Evolutionary conservation across 495 filamentous ascomycete species (phyloP).

Genomic region (Tuber calosporum): DNA sequence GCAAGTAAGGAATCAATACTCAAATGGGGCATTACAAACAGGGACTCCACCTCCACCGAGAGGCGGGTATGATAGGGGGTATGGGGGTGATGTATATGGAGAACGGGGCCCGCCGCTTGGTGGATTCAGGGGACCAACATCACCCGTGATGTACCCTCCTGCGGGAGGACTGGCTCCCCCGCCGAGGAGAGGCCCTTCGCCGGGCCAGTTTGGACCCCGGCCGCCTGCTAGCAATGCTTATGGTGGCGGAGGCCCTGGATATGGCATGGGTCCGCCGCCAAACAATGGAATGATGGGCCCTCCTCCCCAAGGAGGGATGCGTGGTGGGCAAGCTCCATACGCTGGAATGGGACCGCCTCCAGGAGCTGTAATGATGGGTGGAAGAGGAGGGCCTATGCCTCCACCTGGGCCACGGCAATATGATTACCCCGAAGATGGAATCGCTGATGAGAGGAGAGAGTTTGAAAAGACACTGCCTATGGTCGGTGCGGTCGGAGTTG

Average conservation of each 20-base stretch:
- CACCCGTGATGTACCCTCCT: constrained; percentile 26
- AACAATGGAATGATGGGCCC: neutral
- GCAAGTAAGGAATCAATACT: constrained; percentile 32
- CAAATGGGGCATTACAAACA: constrained; percentile 20
- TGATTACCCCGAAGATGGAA: constrained; percentile 25
- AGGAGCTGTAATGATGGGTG: constrained; percentile 24
- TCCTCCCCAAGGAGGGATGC: neutral
- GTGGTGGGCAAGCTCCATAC: constrained; percentile 3
- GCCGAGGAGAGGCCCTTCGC: constrained; percentile 29
- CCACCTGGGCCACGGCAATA: constrained; percentile 21
- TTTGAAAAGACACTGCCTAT: constrained; percentile 37
- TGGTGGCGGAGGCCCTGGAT: constrained; percentile 23
- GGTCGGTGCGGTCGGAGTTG: constrained; percentile 22
- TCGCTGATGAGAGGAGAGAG: constrained; percentile 30
- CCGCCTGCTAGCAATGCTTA: constrained; percentile 24
- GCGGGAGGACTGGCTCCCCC: constrained; percentile 26
- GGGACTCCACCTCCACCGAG: constrained; percentile 14
- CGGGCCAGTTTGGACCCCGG: constrained; percentile 28
- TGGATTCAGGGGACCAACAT: constrained; percentile 11
- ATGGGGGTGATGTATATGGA: neutral
- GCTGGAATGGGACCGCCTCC: constrained; percentile 9
- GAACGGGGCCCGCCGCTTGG: constrained; percentile 11
- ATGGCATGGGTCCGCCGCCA: constrained; percentile 11
- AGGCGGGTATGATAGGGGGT: neutral
- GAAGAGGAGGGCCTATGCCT: constrained; percentile 17